Evolutionary conservation across 1,284 basidiomycete species (phyloP).

Genomic region (Boletus calvinii): DNA sequence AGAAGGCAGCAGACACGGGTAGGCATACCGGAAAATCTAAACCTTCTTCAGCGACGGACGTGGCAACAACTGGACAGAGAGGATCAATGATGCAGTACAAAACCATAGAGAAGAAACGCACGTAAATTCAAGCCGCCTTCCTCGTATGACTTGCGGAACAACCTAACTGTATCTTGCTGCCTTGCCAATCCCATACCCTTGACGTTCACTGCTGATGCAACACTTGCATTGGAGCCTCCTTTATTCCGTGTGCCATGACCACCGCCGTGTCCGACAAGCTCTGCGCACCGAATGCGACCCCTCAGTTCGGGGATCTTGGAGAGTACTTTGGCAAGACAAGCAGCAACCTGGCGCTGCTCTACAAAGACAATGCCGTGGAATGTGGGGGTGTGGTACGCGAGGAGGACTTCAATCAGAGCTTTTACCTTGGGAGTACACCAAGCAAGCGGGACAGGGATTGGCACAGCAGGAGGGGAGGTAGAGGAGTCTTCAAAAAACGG

Average conservation of each 20-base stretch:
- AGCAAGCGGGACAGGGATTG: constrained; percentile 44
- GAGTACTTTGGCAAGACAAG: constrained; percentile 65
- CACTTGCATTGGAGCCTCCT: constrained; percentile 10
- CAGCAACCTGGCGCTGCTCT: constrained; percentile 75
- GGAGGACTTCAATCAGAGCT: constrained; percentile 58
- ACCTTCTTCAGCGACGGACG: constrained; percentile 85
- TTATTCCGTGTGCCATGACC: constrained; percentile 32
- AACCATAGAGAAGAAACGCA: constrained; percentile 38
- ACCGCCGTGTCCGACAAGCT: constrained; percentile 69
- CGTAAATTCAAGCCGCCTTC: constrained; percentile 65
- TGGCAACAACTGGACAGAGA: constrained; percentile 63
- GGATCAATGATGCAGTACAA: neutral
- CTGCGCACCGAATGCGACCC: constrained; percentile 57
- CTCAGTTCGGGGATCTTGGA: constrained; percentile 55
- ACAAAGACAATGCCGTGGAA: constrained; percentile 86
- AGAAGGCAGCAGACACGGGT: neutral
- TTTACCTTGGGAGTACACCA: constrained; percentile 76
- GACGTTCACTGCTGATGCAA: constrained; percentile 22
- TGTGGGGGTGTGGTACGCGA: constrained; percentile 48
- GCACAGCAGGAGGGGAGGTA: constrained; percentile 31
- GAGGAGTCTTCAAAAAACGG: constrained; percentile 46
- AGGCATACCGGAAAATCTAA: constrained; percentile 73
- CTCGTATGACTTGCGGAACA: constrained; percentile 66
- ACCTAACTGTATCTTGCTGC: constrained; percentile 57
- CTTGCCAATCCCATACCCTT: constrained; percentile 52